A percentile compares a stretch with the other conserved stretches of the same genome.
phyloP scores from a whole-genome alignment of 495 filamentous ascomycete genomes.

The Bacidia gigantensis region DNA sequence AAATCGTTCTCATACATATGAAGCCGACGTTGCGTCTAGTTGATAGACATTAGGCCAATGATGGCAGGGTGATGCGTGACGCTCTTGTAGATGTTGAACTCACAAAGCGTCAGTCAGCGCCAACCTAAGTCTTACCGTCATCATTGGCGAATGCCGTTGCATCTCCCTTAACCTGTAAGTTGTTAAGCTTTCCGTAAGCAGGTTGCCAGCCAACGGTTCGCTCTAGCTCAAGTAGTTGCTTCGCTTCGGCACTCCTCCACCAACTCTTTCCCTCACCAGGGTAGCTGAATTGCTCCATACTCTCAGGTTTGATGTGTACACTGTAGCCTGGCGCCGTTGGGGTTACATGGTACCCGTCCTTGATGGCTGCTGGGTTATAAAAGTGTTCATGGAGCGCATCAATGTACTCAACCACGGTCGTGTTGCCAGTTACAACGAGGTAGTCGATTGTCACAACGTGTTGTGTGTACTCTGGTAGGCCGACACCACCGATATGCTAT shows the following conservation, averaged over 20 bases:
- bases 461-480: conserved; percentile 87
- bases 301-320: background rate
- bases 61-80: background rate
- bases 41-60: background rate
- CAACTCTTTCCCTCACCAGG: background rate
- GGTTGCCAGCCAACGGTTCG: background rate
- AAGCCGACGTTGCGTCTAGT: background rate
- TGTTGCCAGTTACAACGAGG: conserved; percentile 70
- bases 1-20: background rate
- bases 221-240: background rate
- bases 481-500: conserved; percentile 54
- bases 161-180: background rate
- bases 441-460: conserved; percentile 92
- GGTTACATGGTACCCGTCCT: conserved; percentile 78
- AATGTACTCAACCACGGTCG: conserved; percentile 76
- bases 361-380: conserved; percentile 61
- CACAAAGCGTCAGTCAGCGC: background rate
- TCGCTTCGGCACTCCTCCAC: background rate
- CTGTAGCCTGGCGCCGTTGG: conserved; percentile 31
- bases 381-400: conserved; percentile 94
- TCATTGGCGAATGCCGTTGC: conserved; percentile 1
- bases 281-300: background rate
- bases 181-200: background rate
- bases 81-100: background rate
- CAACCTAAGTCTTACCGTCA: background rate